These are phyloP conservation scores for Leonotis leonurus DNA, from an alignment of 257 asterid species.

Conservation along the genomic window DNA sequence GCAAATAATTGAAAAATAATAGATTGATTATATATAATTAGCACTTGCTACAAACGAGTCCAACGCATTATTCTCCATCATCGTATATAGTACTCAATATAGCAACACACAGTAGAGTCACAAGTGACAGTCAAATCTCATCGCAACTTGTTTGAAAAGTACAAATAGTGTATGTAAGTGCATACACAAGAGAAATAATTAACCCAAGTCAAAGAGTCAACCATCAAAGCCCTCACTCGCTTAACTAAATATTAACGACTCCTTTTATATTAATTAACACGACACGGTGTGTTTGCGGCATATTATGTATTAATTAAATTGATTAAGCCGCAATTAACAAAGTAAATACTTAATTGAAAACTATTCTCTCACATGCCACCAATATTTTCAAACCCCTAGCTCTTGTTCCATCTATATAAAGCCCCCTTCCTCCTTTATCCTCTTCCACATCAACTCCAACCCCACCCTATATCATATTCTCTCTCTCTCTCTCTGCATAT, in stretches of 20 bases:
- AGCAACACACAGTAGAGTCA: slow-evolving; percentile 3
- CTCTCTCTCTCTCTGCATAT: background rate
- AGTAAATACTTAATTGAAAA: background rate
- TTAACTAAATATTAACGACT: slow-evolving; percentile 6
- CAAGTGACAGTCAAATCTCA: slow-evolving; percentile 35
- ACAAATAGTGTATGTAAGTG: background rate
- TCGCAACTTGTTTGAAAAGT: slow-evolving; percentile 23
- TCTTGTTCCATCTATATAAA: slow-evolving; percentile 43
- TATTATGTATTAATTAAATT: no score
- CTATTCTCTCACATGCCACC: slow-evolving; percentile 31
- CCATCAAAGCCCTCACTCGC: slow-evolving; percentile 37
- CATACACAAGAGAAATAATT: slow-evolving; percentile 9
- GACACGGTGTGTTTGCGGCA: no score
- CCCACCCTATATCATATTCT: slow-evolving; percentile 8
- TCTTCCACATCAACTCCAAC: slow-evolving; percentile 25
- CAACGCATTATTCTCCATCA: slow-evolving; percentile 12
- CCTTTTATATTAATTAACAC: no score
- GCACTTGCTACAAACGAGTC: background rate
- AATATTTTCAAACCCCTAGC: slow-evolving; percentile 44
- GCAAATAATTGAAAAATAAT: no score
- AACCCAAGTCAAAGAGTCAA: slow-evolving; percentile 61
- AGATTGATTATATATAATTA: no score
- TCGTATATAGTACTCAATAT: no score
- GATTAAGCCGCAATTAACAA: background rate
- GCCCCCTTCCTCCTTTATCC: slow-evolving; percentile 36